phyloP scores from a whole-genome alignment of 768 basidiomycete genomes.

The Mycena galericulata region DNA sequence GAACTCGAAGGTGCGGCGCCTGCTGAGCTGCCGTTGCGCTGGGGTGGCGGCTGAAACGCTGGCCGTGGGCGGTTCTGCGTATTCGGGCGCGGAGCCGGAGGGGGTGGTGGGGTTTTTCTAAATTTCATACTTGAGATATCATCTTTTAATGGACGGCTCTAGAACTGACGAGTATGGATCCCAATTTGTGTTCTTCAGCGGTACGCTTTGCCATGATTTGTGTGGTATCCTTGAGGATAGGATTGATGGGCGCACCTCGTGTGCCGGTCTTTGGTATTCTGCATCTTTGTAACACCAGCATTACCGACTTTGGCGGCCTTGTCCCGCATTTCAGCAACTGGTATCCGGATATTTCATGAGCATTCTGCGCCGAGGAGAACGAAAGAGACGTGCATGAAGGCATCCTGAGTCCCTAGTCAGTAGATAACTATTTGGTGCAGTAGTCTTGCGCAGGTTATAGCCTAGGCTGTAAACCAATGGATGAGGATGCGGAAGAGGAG shows the following conservation, averaged over 20 bases:
- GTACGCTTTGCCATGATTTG: conserved; percentile 51
- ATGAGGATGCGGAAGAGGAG: no score
- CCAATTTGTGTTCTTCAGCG: conserved; percentile 74
- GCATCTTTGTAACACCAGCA: conserved; percentile 25
- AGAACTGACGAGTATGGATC: conserved; percentile 57
- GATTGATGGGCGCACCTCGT: conserved; percentile 51
- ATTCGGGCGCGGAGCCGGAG: conserved; percentile 53
- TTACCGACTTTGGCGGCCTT: conserved; percentile 68
- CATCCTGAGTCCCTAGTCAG: no score
- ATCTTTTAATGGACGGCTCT: not conserved
- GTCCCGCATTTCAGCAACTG: conserved; percentile 60
- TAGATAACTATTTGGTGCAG: no score
- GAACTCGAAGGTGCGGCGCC: no score
- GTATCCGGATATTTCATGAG: no score
- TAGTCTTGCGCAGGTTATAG: no score
- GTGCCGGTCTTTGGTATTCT: conserved; percentile 64
- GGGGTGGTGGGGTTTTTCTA: conserved; percentile 63
- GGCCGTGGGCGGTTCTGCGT: conserved; percentile 44
- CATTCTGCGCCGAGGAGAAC: no score
- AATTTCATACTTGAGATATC: no score
- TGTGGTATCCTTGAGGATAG: not conserved
- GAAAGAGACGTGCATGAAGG: no score
- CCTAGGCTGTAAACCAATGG: no score
- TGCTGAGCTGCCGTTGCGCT: conserved; percentile 24
- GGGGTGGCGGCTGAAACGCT: conserved; percentile 38